Percentiles rank a stretch among this genome's conserved stretches.
Conservation (phyloP, 2,329 filamentous ascomycete genomes). For the Exophiala spinifera region DNA sequence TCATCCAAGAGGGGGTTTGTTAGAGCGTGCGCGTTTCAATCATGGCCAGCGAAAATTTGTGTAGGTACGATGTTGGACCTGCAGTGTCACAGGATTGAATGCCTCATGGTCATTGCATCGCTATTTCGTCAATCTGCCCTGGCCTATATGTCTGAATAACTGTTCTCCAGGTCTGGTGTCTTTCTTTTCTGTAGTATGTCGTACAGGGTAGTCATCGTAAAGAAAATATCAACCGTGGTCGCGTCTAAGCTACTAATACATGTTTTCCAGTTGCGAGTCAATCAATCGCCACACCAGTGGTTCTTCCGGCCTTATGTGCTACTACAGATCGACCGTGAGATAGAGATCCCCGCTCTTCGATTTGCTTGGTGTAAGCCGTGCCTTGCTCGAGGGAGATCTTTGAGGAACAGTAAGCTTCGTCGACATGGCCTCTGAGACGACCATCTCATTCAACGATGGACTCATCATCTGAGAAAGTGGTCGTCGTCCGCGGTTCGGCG, state of each 20-base stretch:
- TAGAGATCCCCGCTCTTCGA: constrained; percentile 27
- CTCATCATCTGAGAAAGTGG: neutral
- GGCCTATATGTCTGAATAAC: neutral
- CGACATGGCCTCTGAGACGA: constrained; percentile 1
- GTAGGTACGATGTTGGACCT: too few species aligned
- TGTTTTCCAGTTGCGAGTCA: neutral
- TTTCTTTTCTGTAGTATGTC: neutral
- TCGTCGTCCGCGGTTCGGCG: constrained; percentile 3
- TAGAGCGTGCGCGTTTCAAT: too few species aligned
- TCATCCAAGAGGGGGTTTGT: too few species aligned
- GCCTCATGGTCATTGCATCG: neutral
- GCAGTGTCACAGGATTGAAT: neutral
- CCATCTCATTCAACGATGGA: constrained; percentile 10
- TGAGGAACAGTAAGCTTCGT: constrained; percentile 6
- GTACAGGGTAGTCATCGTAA: neutral
- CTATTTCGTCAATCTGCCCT: neutral
- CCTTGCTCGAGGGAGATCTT: constrained; percentile 19
- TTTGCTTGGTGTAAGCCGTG: constrained; percentile 24
- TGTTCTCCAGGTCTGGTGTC: neutral
- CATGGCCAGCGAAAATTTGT: too few species aligned
- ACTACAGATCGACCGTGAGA: constrained; percentile 21
- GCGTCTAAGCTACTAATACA: neutral
- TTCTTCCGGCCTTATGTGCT: neutral
- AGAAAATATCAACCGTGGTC: neutral
- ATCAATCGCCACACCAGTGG: neutral